Percentiles rank a stretch among this genome's conserved stretches.
These are phyloP conservation scores for Penicillium ochrochloron DNA, from an alignment of 495 filamentous ascomycete genomes.

Conservation along the genomic window DNA sequence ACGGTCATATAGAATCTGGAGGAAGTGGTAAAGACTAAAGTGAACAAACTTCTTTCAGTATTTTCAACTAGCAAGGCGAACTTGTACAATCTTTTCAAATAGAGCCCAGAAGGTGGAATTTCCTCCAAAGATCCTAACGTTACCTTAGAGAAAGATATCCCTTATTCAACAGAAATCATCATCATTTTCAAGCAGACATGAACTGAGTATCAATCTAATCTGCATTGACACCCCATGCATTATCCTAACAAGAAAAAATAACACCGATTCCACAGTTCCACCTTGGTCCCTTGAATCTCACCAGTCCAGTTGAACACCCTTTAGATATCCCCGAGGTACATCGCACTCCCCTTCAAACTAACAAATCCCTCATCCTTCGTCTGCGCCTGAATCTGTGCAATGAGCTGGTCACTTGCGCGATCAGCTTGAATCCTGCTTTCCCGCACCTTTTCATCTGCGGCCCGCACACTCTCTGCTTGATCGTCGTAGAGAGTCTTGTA, in stretches of 20 bases:
- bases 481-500: constrained; percentile 54
- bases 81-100: no score
- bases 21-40: no score
- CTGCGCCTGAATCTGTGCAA: constrained; percentile 38
- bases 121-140: no score
- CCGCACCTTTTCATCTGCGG: constrained; percentile 39
- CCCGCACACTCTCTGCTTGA: constrained; percentile 43
- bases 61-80: no score
- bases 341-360: constrained; percentile 41
- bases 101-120: no score
- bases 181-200: background rate
- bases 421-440: constrained; percentile 38
- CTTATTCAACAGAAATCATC: background rate
- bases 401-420: constrained; percentile 29
- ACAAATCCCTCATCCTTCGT: constrained; percentile 37
- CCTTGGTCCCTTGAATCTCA: background rate
- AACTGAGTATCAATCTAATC: background rate
- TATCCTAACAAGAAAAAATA: background rate
- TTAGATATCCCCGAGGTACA: constrained; percentile 51
- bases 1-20: no score
- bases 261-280: background rate
- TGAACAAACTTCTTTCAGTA: no score
- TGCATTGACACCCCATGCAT: background rate
- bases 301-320: constrained; percentile 1
- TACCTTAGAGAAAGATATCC: no score